Conservation (phyloP, 106 monocot genomes). For the Triglochin maritima region DNA sequence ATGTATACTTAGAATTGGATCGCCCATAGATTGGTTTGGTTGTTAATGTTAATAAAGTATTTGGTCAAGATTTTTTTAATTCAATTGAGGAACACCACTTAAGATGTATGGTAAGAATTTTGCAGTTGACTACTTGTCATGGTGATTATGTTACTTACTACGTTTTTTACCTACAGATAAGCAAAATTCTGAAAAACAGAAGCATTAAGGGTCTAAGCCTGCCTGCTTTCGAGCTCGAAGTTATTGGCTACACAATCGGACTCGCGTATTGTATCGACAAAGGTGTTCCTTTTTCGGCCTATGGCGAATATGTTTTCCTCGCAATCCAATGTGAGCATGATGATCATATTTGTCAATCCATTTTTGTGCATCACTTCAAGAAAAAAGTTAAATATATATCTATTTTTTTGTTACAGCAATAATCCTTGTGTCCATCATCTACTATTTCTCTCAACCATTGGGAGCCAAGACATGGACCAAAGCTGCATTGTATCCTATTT, state of each 20-base stretch:
- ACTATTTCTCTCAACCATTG: conserved; percentile 67
- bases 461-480: conserved; percentile 55
- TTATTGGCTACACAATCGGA: conserved; percentile 84
- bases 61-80: no score
- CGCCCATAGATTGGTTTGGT: no score
- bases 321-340: conserved; percentile 64
- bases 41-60: no score
- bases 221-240: conserved; percentile 81
- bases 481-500: conserved; percentile 71
- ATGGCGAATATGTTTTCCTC: conserved; percentile 78
- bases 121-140: background rate
- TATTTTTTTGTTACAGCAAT: conserved; percentile 43
- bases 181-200: conserved; percentile 59
- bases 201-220: conserved; percentile 83
- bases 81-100: no score
- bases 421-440: conserved; percentile 66
- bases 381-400: background rate
- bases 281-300: conserved; percentile 87
- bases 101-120: no score
- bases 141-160: no score
- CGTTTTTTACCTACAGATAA: conserved; percentile 42
- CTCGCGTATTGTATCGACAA: conserved; percentile 89
- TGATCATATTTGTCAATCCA: background rate
- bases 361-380: background rate
- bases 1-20: no score